Evolutionary conservation across 2,329 filamentous ascomycete genomes (phyloP), one percentile per base, ranked within the genome.

Genomic region (Helicocarpus griseus): DNA sequence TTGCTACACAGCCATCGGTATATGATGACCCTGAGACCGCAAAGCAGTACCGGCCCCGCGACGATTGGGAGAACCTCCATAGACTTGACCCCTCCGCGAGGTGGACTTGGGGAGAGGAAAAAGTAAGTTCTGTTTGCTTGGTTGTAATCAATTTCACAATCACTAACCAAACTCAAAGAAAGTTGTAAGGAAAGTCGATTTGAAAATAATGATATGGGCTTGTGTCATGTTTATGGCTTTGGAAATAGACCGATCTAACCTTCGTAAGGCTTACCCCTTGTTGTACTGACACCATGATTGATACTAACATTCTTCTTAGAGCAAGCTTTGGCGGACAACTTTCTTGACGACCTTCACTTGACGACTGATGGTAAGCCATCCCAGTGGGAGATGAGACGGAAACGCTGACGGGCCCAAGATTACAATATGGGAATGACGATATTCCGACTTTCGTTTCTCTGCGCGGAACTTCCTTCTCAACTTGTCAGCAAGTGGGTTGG

Each of bases 211-310:
- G 50, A 53, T 56, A 11, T 67, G 50, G 57, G 53, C 53, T 57
- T 78, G 75, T 53, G 60, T 78, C 49, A 78, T 79, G 75, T 80
- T 81, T 64, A 78, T 81, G 50, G 76, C 74, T 0, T 65, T 81
- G 3, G 76, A 80, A 59, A 63, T 81, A 14, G 76, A 80, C 60
- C 70, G 79, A 22, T 77, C 77, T 51, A 82, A 82, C 54, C 67
- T 81, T 19, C 56, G 50, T 41, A 49, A 19, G 38, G 17, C 5
- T 41, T 51, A 19, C 38, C 35, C 7, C 26, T 24, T 45, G n/a
- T 49, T 51, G 59, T 33, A 54, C 53, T 33, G 57, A 60, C 21
- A 17, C 21, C 38, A 35, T n/a, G n/a, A n/a, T n/a, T 11, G n/a
- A 35, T 35, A 35, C 31, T 35, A 35, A 35, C 31, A n/a, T 35